Percentiles rank a stretch among this genome's conserved stretches.
phyloP scores from a whole-genome alignment of 345 rosid species.

The Erodium maritimum region DNA sequence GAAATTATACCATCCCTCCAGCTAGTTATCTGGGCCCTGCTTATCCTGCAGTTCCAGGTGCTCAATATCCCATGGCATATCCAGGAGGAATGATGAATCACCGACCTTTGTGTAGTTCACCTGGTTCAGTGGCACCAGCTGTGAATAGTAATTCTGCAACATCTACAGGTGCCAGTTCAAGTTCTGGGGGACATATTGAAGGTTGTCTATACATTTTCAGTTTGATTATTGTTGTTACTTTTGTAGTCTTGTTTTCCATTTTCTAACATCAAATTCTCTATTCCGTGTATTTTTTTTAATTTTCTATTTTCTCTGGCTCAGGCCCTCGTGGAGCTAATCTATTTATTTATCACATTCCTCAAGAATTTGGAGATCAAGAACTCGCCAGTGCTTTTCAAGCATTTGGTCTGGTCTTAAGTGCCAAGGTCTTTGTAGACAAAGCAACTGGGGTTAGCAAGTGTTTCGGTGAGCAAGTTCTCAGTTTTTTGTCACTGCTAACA shows the following conservation, averaged over 20 bases:
- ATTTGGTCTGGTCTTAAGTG: conserved; percentile 83
- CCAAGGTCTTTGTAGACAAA: conserved; percentile 92
- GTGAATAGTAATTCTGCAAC: conserved; percentile 37
- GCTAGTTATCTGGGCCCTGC: conserved; percentile 64
- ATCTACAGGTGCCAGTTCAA: conserved; percentile 49
- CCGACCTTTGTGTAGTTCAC: conserved; percentile 52
- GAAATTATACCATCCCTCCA: conserved; percentile 72
- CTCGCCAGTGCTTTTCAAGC: conserved; percentile 72
- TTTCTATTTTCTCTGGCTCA: conserved; percentile 11
- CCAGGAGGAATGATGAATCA: conserved; percentile 67
- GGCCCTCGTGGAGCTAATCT: conserved; percentile 97
- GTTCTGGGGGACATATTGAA: conserved; percentile 73
- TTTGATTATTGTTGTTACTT: conserved; percentile 5
- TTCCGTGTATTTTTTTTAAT: conserved; percentile 1
- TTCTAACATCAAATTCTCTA: background rate
- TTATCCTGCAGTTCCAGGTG: conserved; percentile 54
- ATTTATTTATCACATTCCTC: conserved; percentile 96
- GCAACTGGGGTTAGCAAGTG: conserved; percentile 97
- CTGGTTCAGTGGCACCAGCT: conserved; percentile 44
- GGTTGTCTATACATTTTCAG: conserved; percentile 22
- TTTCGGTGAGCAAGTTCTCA: conserved; percentile 52
- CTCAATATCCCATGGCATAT: conserved; percentile 66
- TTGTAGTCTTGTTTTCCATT: background rate
- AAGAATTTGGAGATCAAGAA: conserved; percentile 88
- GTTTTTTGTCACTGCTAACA: background rate